Evolutionary conservation across 2,329 filamentous ascomycete genomes (phyloP), one percentile per base, ranked within the genome.

Genomic region (Ophiosphaerella narmari): DNA sequence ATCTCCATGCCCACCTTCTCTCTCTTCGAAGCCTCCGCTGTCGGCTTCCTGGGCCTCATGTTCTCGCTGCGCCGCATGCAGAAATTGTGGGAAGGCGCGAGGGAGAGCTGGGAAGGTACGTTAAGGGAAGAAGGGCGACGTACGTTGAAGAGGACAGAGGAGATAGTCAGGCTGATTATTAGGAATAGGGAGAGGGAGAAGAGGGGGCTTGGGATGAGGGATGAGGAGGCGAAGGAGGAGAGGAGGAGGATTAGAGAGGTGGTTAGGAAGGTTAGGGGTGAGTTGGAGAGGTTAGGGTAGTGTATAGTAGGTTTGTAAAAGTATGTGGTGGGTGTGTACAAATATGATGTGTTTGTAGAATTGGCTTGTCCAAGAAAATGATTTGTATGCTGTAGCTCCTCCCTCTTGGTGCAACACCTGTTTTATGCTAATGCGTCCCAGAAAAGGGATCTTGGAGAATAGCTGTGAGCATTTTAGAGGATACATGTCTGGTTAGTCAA

Each of bases 41-140:
- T 86, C n/a, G 81, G 79, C 0, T 82, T 82, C 0, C 68, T 86
- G 2, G 84, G 84, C 1, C 60, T 85, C 8, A 81, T 83, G 2
- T 83, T 82, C 69, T 80, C 80, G 2, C 61, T 86, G 35, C 74
- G 82, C 18, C 75, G 82, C 8, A 77, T 86, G 72, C 84, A 87
- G 66, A 80, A 74, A 62, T 71, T 78, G 50, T 87, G 85, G 84
- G 80, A 83, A 46, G 71, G 66, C 4, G 81, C 80, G 13, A 75
- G 82, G 35, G 71, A 72, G 12, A 72, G 66, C 14, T 85, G 84
- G 76, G 77, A 81, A 52, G 72, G 72, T 1, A 77, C 79, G 26
- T 74, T 85, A 2, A 75, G 78, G 43, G 84, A 86, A 57, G 79
- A 84, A 55, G 84, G 83, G 2, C 73, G 83, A 38, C 73, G 74